These are phyloP conservation scores for Boletus sp. DNA, from an alignment of 768 basidiomycete genomes.

Conservation along the genomic window DNA sequence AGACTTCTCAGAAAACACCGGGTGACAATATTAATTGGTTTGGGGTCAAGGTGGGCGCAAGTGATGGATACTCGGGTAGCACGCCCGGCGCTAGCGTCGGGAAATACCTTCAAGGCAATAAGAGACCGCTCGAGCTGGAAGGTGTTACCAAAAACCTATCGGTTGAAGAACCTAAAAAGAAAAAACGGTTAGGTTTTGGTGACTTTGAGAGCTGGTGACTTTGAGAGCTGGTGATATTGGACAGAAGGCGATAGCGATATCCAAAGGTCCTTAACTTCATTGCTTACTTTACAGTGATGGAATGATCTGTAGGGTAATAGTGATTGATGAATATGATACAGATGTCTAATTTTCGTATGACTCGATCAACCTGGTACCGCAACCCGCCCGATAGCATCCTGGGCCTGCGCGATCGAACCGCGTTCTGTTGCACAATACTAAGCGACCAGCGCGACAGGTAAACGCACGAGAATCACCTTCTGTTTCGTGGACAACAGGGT, in stretches of 20 bases:
- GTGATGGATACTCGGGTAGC: slow-evolving; percentile 33
- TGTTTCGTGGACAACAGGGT: slow-evolving; percentile 34
- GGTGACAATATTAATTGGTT: slow-evolving; percentile 84
- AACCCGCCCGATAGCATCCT: slow-evolving; percentile 10
- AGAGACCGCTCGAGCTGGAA: slow-evolving; percentile 40
- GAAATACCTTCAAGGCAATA: slow-evolving; percentile 69
- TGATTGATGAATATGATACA: neutral
- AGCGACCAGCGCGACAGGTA: neutral
- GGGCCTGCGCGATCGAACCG: neutral
- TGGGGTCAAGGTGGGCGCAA: slow-evolving; percentile 72
- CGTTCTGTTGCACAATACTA: slow-evolving; percentile 7
- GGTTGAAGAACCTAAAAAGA: slow-evolving; percentile 64
- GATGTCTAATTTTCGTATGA: neutral
- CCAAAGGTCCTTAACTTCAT: neutral
- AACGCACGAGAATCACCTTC: slow-evolving; percentile 29
- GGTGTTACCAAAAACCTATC: slow-evolving; percentile 10
- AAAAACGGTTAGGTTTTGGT: slow-evolving; percentile 86
- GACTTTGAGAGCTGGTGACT: slow-evolving; percentile 83
- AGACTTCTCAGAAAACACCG: slow-evolving; percentile 47
- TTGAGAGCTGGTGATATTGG: slow-evolving; percentile 66
- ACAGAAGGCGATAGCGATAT: neutral
- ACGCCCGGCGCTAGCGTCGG: slow-evolving; percentile 54
- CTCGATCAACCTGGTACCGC: slow-evolving; percentile 23
- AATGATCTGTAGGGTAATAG: slow-evolving; percentile 8
- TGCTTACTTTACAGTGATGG: slow-evolving; percentile 11